phyloP scores from a whole-genome alignment of 306 rosid genomes.

The Acacia crassicarpa region DNA sequence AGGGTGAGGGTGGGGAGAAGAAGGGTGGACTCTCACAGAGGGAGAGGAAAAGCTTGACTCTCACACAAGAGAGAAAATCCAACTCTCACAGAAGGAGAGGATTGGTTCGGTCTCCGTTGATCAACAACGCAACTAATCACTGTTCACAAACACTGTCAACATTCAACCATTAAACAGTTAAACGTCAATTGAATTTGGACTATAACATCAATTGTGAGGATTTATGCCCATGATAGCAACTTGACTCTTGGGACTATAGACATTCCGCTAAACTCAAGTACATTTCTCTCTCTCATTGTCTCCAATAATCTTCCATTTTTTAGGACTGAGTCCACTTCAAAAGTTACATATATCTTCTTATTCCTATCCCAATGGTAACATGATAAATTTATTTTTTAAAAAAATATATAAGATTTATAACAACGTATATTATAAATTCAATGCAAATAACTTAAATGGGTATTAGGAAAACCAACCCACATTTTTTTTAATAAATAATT shows the following conservation, averaged over 20 bases:
- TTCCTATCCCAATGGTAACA: neutral
- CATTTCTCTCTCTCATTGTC: neutral
- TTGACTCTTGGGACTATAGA: neutral
- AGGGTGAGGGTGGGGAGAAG: too few species aligned
- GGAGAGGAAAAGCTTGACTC: too few species aligned
- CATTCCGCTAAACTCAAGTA: neutral
- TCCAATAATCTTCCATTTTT: neutral
- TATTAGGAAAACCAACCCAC: too few species aligned
- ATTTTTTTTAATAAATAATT: too few species aligned
- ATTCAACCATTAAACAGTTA: too few species aligned
- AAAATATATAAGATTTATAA: neutral
- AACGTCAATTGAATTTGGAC: neutral
- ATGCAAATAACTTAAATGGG: too few species aligned
- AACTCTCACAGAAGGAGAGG: too few species aligned
- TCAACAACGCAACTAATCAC: too few species aligned
- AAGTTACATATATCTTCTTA: neutral
- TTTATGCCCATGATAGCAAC: neutral
- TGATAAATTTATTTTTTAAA: neutral
- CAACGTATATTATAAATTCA: neutral
- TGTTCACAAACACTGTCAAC: too few species aligned
- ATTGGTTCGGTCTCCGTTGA: too few species aligned
- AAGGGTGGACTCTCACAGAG: too few species aligned
- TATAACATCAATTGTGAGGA: neutral
- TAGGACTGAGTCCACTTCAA: neutral
- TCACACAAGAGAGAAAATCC: too few species aligned